phyloP scores from a whole-genome alignment of 2,329 filamentous ascomycete species.

The Herpomyces periplanetae region DNA sequence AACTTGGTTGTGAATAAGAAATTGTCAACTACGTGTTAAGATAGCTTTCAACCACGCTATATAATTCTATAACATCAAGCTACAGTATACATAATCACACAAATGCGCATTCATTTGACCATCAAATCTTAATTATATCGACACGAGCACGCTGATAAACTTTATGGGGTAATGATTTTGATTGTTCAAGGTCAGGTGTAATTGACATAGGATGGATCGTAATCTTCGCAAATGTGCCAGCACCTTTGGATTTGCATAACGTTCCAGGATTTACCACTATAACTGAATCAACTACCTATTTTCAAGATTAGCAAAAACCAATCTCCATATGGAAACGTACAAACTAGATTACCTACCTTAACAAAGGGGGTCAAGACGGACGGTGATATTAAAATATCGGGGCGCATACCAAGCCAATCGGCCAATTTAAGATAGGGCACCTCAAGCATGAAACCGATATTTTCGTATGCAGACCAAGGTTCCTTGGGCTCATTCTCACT shows the following conservation, averaged over 20 bases:
- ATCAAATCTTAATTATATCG: conserved; percentile 2
- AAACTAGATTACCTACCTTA: conserved; percentile 18
- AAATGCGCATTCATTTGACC: no score
- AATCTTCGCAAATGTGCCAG: conserved; percentile 55
- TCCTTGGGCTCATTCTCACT: no score
- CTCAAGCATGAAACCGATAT: conserved; percentile 41
- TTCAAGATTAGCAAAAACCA: conserved; percentile 1
- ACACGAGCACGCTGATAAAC: conserved; percentile 2
- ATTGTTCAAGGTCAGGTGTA: conserved; percentile 21
- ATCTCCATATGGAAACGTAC: conserved; percentile 1
- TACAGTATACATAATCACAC: no score
- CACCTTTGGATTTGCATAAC: conserved; percentile 40
- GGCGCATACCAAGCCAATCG: conserved; percentile 52
- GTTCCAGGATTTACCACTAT: conserved; percentile 64
- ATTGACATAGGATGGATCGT: conserved; percentile 23
- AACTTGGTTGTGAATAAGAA: no score
- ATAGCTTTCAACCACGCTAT: no score
- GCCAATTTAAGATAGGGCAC: conserved; percentile 48
- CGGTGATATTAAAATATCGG: conserved; percentile 47
- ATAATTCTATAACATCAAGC: no score
- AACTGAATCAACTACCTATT: conserved; percentile 54
- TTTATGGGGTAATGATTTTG: conserved; percentile 1
- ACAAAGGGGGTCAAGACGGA: conserved; percentile 53
- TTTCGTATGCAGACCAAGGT: conserved; percentile 11
- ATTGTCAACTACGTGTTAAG: no score